A percentile compares a stretch with the other conserved stretches of the same genome.
phyloP scores from a whole-genome alignment of 2,329 filamentous ascomycete genomes.

The Triangularia setosa region DNA sequence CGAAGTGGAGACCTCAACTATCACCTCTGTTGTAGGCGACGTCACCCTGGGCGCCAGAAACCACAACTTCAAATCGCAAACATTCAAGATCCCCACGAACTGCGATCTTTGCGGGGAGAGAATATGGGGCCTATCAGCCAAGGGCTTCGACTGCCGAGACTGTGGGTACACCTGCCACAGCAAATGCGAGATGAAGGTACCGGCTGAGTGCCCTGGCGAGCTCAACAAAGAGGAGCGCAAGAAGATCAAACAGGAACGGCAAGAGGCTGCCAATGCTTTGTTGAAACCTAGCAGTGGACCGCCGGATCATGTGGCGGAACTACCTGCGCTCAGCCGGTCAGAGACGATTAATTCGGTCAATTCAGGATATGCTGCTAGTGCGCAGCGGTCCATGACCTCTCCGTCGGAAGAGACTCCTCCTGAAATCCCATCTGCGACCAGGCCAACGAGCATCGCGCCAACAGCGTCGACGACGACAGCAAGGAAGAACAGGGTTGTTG shows the following conservation, averaged over 20 bases:
- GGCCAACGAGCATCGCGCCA: constrained; percentile 31
- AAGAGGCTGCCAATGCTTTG: constrained; percentile 68
- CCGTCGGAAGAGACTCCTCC: constrained; percentile 50
- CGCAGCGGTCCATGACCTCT: constrained; percentile 68
- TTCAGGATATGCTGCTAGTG: constrained; percentile 80
- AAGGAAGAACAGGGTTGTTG: constrained; percentile 71
- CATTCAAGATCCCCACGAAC: constrained; percentile 98
- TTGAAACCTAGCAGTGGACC: constrained; percentile 43
- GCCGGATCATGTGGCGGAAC: constrained; percentile 53
- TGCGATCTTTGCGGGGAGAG: constrained; percentile 95
- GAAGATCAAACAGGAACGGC: constrained; percentile 81
- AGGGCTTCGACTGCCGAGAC: constrained; percentile 92
- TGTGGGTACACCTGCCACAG: constrained; percentile 98
- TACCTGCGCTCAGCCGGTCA: constrained; percentile 67
- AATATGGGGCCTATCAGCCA: constrained; percentile 95
- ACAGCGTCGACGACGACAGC: constrained; percentile 29
- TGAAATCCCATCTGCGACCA: constrained; percentile 36
- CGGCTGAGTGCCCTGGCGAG: constrained; percentile 91
- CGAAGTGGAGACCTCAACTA: constrained; percentile 89
- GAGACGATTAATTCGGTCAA: constrained; percentile 89
- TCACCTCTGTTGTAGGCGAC: constrained; percentile 87
- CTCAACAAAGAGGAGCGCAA: constrained; percentile 93
- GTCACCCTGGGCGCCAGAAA: constrained; percentile 88
- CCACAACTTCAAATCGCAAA: constrained; percentile 98
- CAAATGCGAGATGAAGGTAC: constrained; percentile 99